Evolutionary conservation across 129 eudicot species (phyloP), one percentile per base, ranked within the genome.

Genomic region (Flaveria robusta): DNA sequence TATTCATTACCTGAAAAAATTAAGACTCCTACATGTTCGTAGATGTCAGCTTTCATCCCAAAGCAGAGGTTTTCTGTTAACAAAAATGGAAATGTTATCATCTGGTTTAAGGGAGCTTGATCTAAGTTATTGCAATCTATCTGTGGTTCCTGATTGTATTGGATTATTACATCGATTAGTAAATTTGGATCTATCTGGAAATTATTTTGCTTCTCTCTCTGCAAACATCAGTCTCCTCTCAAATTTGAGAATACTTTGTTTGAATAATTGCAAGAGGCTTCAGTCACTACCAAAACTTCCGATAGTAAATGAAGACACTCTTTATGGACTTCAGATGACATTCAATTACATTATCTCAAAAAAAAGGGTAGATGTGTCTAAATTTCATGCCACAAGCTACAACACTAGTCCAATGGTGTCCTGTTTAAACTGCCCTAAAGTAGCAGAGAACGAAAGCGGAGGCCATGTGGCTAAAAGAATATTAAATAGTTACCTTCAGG

Each of bases 41-140:
- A 7, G 42, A 37, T 72, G 77, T 22, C 68, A 4, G 3, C 68
- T 72, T 7, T 55, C 52, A 37, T 43, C 23, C 46, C 18, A 55
- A 72, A 19, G 4, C 0, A 16, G 77, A 56, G 7, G 68, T 20
- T 72, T 73, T 55, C 67, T 72, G 5, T 31, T 16, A 4, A n/a
- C 76, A 34, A 52, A 31, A 7, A 8, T 54, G 50, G 31, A 14
- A 19, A n/a, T n/a, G 5, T 2, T n/a, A 39, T 31, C 41, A 72
- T 37, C 22, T 5, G 41, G 68, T 37, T 12, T 72, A 72, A 56
- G 3, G 16, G 77, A 72, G 39, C 41, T 72, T 39, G 55, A 72
- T 72, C 41, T 72, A 24, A 72, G 77, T 39, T 37, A 37, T 72
- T 72, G 77, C 77, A 72, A 56, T 72, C 68, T 72, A 56, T 39